These are phyloP conservation scores for Hyphopichia wangnamkhiaoensis DNA, from an alignment of 1,139 yeast genomes.

Conservation along the genomic window DNA sequence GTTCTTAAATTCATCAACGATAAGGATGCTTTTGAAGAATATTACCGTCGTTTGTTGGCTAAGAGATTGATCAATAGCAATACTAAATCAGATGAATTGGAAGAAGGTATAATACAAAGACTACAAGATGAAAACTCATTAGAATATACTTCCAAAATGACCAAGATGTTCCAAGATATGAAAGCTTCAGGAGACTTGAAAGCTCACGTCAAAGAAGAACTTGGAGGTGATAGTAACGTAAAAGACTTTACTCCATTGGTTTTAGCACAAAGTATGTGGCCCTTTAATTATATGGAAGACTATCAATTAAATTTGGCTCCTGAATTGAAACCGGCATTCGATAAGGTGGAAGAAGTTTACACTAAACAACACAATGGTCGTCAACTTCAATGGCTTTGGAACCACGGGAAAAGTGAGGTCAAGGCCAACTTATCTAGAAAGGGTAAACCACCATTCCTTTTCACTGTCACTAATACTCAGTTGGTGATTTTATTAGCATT, in stretches of 20 bases:
- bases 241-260: slow-evolving; percentile 75
- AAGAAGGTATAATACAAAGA: slow-evolving; percentile 81
- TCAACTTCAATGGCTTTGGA: slow-evolving; percentile 94
- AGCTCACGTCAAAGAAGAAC: slow-evolving; percentile 57
- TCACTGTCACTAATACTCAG: slow-evolving; percentile 84
- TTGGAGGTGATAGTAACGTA: slow-evolving; percentile 37
- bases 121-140: slow-evolving; percentile 88
- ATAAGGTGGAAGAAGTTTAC: slow-evolving; percentile 69
- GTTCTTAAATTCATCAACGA: slow-evolving; percentile 88
- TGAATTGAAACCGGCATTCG: slow-evolving; percentile 64
- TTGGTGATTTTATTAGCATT: slow-evolving; percentile 81
- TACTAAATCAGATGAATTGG: slow-evolving; percentile 81
- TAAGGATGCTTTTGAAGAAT: slow-evolving; percentile 92
- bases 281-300: slow-evolving; percentile 53
- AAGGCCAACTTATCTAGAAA: slow-evolving; percentile 84
- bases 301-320: slow-evolving; percentile 44
- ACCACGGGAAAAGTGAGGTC: slow-evolving; percentile 88
- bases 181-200: slow-evolving; percentile 82
- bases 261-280: slow-evolving; percentile 91
- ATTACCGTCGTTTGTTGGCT: slow-evolving; percentile 86
- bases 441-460: slow-evolving; percentile 79
- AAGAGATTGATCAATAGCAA: slow-evolving; percentile 85
- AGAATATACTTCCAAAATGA: slow-evolving; percentile 91
- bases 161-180: slow-evolving; percentile 96
- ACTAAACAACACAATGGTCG: slow-evolving; percentile 81